Conservation (phyloP, 148 eudicot species). For the Rhododendron vialii region DNA sequence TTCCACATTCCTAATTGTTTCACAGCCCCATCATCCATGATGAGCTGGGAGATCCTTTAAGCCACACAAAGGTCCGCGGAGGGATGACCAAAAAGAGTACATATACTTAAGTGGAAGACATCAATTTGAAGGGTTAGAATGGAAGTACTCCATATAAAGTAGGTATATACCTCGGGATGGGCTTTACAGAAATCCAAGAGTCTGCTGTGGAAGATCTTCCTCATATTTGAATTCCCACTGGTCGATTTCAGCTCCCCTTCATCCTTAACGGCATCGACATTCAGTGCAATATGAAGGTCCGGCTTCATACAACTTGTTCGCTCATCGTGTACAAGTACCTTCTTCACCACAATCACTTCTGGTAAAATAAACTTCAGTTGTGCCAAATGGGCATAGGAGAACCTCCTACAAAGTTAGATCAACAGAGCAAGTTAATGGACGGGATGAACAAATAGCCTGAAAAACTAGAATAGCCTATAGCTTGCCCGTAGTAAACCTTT, state of each 20-base stretch:
- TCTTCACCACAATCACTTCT: conserved; percentile 58
- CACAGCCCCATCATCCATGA: background rate
- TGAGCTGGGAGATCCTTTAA: background rate
- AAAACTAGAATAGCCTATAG: background rate
- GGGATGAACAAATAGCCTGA: background rate
- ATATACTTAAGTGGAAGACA: background rate
- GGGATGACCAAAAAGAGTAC: background rate
- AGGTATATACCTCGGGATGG: conserved; percentile 55
- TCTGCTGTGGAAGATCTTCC: conserved; percentile 49
- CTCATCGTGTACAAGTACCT: conserved; percentile 55
- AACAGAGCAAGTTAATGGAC: background rate
- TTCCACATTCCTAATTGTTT: background rate
- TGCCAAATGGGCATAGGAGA: conserved; percentile 59
- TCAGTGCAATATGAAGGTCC: conserved; percentile 18
- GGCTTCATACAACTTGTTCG: conserved; percentile 65
- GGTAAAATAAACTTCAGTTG: conserved; percentile 76
- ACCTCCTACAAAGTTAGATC: conserved; percentile 48
- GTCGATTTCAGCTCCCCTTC: conserved; percentile 28
- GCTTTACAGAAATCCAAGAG: conserved; percentile 36
- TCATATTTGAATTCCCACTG: conserved; percentile 32
- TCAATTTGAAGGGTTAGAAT: background rate
- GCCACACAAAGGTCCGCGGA: background rate
- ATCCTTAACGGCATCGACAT: conserved; percentile 30
- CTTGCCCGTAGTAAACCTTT: background rate
- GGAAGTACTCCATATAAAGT: background rate